phyloP scores from a whole-genome alignment of 805 yeast species.

The Groenewaldozyma tartarivorans region DNA sequence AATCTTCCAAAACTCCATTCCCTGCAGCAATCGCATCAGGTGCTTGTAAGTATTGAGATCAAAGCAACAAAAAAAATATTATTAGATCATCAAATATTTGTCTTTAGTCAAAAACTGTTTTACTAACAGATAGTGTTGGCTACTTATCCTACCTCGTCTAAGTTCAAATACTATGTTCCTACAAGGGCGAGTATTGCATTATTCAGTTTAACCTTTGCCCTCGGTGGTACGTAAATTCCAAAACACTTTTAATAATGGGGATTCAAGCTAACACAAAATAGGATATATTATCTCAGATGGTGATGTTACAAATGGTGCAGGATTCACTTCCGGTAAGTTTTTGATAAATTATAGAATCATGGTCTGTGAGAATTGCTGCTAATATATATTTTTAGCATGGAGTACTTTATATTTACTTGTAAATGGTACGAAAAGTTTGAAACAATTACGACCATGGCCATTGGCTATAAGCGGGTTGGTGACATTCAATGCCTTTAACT shows the following conservation, averaged over 20 bases:
- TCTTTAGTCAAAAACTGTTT: neutral
- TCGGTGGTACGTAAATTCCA: slow-evolving; percentile 19
- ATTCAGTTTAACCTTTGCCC: slow-evolving; percentile 20
- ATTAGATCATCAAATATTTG: neutral
- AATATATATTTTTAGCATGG: slow-evolving; percentile 50
- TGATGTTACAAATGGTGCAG: slow-evolving; percentile 70
- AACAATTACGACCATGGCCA: slow-evolving; percentile 47
- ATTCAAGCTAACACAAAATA: slow-evolving; percentile 5
- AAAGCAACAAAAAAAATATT: neutral
- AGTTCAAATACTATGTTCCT: slow-evolving; percentile 11
- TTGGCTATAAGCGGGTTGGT: slow-evolving; percentile 50
- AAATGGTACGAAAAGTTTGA: slow-evolving; percentile 39
- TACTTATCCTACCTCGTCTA: slow-evolving; percentile 9
- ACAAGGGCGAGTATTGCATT: slow-evolving; percentile 15
- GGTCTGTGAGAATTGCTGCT: neutral
- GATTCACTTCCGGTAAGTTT: slow-evolving; percentile 41
- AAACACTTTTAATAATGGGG: neutral
- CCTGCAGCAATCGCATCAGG: slow-evolving; percentile 18
- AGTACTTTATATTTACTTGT: slow-evolving; percentile 61
- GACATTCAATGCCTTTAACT: slow-evolving; percentile 48
- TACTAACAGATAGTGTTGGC: slow-evolving; percentile 10
- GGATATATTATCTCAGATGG: slow-evolving; percentile 58
- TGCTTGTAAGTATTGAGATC: slow-evolving; percentile 12
- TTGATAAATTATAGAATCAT: slow-evolving; percentile 1
- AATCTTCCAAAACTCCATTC: slow-evolving; percentile 16